phyloP scores from a whole-genome alignment of 2,329 filamentous ascomycete species.

The Phaeosphaeriaceae sp. region DNA sequence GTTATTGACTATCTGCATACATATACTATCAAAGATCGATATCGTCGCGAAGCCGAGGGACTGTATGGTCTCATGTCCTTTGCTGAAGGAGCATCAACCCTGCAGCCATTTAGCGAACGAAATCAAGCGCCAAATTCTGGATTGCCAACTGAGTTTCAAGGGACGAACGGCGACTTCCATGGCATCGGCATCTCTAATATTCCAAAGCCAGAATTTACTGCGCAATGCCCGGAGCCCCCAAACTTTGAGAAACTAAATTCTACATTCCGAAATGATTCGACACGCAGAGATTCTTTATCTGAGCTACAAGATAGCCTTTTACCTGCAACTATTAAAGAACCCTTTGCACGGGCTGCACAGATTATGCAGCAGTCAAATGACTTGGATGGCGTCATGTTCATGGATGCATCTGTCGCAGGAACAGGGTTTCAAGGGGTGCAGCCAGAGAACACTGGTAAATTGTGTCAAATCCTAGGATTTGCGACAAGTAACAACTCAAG shows the following conservation, averaged over 20 bases:
- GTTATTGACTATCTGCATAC: conserved; percentile 25
- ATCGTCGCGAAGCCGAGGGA: conserved; percentile 19
- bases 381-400: conserved; percentile 28
- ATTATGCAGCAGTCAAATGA: conserved; percentile 28
- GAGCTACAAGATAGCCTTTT: conserved; percentile 24
- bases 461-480: conserved; percentile 24
- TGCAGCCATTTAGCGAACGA: conserved; percentile 3
- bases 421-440: not conserved
- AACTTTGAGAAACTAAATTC: not conserved
- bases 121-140: not conserved
- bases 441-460: conserved; percentile 1
- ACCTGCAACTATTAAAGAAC: conserved; percentile 16
- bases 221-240: not conserved
- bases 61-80: conserved; percentile 27
- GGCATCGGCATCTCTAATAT: too few species aligned
- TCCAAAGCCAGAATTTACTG: not conserved
- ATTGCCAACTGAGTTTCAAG: not conserved
- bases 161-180: too few species aligned
- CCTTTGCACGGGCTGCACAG: conserved; percentile 28
- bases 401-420: conserved; percentile 23
- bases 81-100: conserved; percentile 11
- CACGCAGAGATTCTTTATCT: conserved; percentile 4
- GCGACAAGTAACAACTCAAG: conserved; percentile 9
- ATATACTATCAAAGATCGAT: conserved; percentile 15
- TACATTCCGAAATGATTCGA: not conserved